Percentiles rank a stretch among this genome's conserved stretches.
Evolutionary conservation across 768 basidiomycete species (phyloP).

Genomic region (Termitomyces sp.): DNA sequence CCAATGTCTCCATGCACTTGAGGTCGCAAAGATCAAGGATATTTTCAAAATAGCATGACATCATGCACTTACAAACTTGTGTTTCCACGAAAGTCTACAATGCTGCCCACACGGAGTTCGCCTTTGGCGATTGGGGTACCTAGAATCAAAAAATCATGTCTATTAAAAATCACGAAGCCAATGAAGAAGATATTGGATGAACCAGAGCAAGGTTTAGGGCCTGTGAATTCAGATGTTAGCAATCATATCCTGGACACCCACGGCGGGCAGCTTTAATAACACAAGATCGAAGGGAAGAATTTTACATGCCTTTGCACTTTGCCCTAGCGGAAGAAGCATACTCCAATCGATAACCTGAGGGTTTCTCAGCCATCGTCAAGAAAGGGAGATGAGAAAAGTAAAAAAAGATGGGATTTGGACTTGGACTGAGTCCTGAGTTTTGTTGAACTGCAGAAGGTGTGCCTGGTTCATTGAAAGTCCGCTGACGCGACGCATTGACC

Average conservation of each 20-base stretch:
- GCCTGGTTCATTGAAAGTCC: conserved; percentile 36
- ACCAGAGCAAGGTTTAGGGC: conserved; percentile 77
- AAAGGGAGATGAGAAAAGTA: conserved; percentile 16
- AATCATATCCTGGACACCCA: conserved; percentile 15
- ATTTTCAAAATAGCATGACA: conserved; percentile 13
- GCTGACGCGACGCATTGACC: conserved; percentile 41
- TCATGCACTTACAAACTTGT: conserved; percentile 48
- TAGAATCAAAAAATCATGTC: conserved; percentile 18
- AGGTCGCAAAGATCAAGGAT: background rate
- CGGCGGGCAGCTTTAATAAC: conserved; percentile 15
- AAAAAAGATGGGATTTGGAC: conserved; percentile 17
- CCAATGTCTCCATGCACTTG: conserved; percentile 86
- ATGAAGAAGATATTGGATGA: conserved; percentile 9
- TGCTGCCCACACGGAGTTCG: conserved; percentile 61
- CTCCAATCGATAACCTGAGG: conserved; percentile 72
- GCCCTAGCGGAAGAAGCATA: conserved; percentile 63
- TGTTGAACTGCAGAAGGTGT: conserved; percentile 18
- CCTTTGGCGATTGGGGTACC: conserved; percentile 75
- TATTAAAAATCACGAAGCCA: conserved; percentile 13
- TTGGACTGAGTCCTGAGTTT: conserved; percentile 20
- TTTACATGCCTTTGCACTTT: conserved; percentile 69
- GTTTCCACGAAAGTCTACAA: conserved; percentile 71
- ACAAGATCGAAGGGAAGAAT: background rate
- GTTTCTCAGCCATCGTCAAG: conserved; percentile 39
- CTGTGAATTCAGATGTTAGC: conserved; percentile 32